These are phyloP conservation scores for Fusarium chlamydosporum DNA, from an alignment of 2,329 filamentous ascomycete genomes.

Conservation along the genomic window DNA sequence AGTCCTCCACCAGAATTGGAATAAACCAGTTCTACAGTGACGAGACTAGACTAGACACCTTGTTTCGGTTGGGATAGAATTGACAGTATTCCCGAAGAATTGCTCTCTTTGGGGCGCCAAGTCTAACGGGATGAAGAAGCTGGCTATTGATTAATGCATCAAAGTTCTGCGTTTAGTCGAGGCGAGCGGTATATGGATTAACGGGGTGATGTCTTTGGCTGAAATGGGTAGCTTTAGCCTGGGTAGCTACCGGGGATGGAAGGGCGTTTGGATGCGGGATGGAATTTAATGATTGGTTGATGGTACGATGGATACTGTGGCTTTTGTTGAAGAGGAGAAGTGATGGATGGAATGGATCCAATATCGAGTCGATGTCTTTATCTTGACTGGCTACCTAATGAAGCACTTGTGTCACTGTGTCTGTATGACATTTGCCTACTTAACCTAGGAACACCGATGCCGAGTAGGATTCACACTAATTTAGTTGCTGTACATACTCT, in stretches of 20 bases:
- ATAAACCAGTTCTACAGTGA: not conserved
- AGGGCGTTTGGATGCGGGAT: slow-evolving; percentile 22
- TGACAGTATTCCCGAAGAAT: slow-evolving; percentile 2
- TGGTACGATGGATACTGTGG: slow-evolving; percentile 7
- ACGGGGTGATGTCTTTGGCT: not conserved
- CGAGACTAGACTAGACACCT: slow-evolving; percentile 1
- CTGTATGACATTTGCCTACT: not conserved
- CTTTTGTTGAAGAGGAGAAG: not conserved
- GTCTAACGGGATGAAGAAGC: slow-evolving; percentile 30
- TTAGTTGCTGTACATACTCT: too few relatives aligned
- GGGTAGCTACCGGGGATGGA: slow-evolving; percentile 15
- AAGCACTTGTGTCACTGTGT: not conserved
- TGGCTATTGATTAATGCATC: slow-evolving; percentile 8
- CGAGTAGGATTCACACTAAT: not conserved
- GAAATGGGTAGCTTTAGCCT: not conserved
- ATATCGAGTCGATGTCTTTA: not conserved
- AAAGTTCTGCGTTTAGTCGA: slow-evolving; percentile 8
- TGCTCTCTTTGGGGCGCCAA: slow-evolving; percentile 6
- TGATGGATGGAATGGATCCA: not conserved
- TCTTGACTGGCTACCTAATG: not conserved
- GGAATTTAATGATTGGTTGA: slow-evolving; percentile 20
- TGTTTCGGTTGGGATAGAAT: not conserved
- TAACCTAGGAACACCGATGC: not conserved
- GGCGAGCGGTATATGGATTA: slow-evolving; percentile 26
- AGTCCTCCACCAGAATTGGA: slow-evolving; percentile 7